Conservation (phyloP, 176 grass and related monocot genomes). For the Cocos nucifera region DNA sequence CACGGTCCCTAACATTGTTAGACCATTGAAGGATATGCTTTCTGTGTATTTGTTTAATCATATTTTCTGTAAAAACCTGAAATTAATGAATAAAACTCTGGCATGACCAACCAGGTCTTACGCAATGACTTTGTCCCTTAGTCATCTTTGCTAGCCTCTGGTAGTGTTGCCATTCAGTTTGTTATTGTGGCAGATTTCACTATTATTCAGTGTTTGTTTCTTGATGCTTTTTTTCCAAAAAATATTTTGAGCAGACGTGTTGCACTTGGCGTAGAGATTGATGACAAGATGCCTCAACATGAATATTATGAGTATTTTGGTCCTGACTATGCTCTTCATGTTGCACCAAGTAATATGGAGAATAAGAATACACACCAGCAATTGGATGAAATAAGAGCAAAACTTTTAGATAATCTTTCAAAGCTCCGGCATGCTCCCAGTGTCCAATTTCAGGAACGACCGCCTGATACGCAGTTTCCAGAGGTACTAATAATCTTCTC, state of each 20-base stretch:
- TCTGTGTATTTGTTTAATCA: no score
- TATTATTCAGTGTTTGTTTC: neutral
- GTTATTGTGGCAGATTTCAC: neutral
- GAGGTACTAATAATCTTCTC: conserved; percentile 41
- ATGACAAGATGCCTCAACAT: conserved; percentile 81
- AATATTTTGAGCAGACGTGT: conserved; percentile 47
- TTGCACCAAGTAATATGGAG: conserved; percentile 93
- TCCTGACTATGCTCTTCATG: conserved; percentile 92
- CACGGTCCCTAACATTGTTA: no score
- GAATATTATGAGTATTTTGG: conserved; percentile 92
- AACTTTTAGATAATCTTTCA: conserved; percentile 84
- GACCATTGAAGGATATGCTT: no score
- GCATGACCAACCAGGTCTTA: no score
- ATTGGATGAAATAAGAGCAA: conserved; percentile 65
- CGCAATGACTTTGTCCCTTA: no score
- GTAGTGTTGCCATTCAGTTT: no score
- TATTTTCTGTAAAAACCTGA: no score
- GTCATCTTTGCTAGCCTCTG: no score
- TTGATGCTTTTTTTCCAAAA: neutral
- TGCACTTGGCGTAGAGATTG: conserved; percentile 61
- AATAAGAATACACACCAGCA: conserved; percentile 70
- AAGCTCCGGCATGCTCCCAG: conserved; percentile 86
- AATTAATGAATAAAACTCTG: no score
- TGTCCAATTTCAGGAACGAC: conserved; percentile 79
- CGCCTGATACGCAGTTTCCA: conserved; percentile 66